phyloP scores from a whole-genome alignment of 2,329 filamentous ascomycete genomes.

The Talaromyces albobiverticillius region DNA sequence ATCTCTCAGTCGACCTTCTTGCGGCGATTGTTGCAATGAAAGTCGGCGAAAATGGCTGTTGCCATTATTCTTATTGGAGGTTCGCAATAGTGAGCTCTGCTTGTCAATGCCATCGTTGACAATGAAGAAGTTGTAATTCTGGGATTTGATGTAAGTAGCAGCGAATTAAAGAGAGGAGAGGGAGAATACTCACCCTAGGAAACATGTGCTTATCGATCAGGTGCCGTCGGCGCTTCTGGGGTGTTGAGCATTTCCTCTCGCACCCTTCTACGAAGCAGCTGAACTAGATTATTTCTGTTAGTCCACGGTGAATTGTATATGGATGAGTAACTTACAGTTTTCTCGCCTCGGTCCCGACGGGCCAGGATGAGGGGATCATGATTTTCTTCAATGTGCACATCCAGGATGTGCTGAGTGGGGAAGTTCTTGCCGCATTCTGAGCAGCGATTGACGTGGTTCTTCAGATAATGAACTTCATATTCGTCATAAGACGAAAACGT shows the following conservation, averaged over 20 bases:
- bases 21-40: constrained; percentile 28
- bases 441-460: constrained; percentile 80
- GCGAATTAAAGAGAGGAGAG: not conserved
- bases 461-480: constrained; percentile 83
- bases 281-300: constrained; percentile 54
- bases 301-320: not conserved
- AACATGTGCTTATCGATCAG: constrained; percentile 94
- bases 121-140: constrained; percentile 82
- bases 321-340: constrained; percentile 58
- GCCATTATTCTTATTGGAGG: constrained; percentile 21
- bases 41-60: constrained; percentile 32
- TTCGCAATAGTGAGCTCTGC: constrained; percentile 70
- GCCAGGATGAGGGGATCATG: constrained; percentile 78
- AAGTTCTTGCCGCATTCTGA: constrained; percentile 83
- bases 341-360: constrained; percentile 74
- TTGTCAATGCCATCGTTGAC: constrained; percentile 88
- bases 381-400: constrained; percentile 83
- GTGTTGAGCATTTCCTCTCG: constrained; percentile 76
- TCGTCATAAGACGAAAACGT: constrained; percentile 72
- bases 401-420: constrained; percentile 75
- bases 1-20: constrained; percentile 32
- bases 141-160: constrained; percentile 2
- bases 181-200: constrained; percentile 54
- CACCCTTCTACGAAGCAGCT: constrained; percentile 88
- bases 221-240: constrained; percentile 81